phyloP scores from a whole-genome alignment of 805 yeast genomes.

The Debaryomyces prosopidis region DNA sequence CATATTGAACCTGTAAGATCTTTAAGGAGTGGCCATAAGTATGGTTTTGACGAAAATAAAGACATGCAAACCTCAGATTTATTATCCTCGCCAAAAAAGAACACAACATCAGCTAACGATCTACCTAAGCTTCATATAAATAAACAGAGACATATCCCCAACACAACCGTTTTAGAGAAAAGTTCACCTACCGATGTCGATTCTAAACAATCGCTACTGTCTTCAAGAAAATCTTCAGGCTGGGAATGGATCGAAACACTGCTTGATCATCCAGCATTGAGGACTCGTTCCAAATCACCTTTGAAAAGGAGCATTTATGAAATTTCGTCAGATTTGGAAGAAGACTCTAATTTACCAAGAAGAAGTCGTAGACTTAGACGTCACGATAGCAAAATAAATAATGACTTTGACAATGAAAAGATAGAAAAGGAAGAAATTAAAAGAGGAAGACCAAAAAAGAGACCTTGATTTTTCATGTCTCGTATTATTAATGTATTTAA shows the following conservation, averaged over 20 bases:
- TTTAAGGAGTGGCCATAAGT: conserved; percentile 25
- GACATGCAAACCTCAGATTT: neutral
- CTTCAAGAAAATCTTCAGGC: conserved; percentile 3
- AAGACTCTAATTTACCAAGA: conserved; percentile 7
- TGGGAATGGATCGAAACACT: neutral
- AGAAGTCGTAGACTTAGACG: conserved; percentile 5
- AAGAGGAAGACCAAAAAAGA: conserved; percentile 16
- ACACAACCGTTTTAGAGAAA: neutral
- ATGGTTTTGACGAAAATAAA: conserved; percentile 10
- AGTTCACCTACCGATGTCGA: conserved; percentile 2
- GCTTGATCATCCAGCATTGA: conserved; percentile 25
- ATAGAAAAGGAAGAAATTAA: conserved; percentile 3
- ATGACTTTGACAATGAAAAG: neutral
- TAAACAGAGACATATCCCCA: conserved; percentile 1
- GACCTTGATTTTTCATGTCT: conserved; percentile 4
- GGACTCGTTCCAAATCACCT: conserved; percentile 39
- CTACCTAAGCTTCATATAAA: conserved; percentile 2
- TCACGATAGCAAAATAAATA: neutral
- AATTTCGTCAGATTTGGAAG: conserved; percentile 13
- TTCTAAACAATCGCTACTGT: conserved; percentile 1
- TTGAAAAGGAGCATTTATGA: conserved; percentile 25
- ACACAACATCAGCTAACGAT: neutral
- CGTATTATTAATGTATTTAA: neutral
- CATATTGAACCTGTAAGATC: conserved; percentile 23
- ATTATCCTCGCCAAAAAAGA: neutral